Percentiles rank a stretch among this genome's conserved stretches.
These are phyloP conservation scores for Monilinia fructigena DNA, from an alignment of 2,329 filamentous ascomycete genomes.

Conservation along the genomic window DNA sequence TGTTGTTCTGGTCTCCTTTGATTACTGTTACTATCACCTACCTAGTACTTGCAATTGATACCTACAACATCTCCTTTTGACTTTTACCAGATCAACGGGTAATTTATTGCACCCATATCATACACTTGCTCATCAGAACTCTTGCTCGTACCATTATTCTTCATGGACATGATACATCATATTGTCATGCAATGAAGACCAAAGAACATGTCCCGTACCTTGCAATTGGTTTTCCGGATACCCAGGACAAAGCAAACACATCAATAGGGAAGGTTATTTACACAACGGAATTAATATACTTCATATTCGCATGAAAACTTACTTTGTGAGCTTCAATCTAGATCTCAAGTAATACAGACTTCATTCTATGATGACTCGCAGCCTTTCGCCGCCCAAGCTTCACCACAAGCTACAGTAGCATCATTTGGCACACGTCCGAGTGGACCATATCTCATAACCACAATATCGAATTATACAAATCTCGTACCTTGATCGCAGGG, in stretches of 20 bases:
- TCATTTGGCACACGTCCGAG: conserved; percentile 23
- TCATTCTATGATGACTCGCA: not conserved
- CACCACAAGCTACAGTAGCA: conserved; percentile 2
- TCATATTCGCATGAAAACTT: not conserved
- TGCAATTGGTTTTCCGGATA: not conserved
- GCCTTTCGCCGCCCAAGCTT: not conserved
- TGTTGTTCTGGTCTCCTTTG: not conserved
- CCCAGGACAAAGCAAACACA: not conserved
- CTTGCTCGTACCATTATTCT: not conserved
- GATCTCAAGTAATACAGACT: not conserved
- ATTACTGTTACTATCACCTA: not conserved
- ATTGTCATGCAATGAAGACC: too few relatives aligned
- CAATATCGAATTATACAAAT: conserved; percentile 29
- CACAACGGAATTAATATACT: not conserved
- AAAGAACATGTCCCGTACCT: not conserved
- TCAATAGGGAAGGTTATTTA: not conserved
- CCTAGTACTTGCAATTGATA: not conserved
- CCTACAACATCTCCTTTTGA: not conserved
- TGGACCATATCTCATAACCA: conserved; percentile 16
- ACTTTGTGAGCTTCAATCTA: not conserved
- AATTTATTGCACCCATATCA: not conserved
- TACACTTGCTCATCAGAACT: not conserved
- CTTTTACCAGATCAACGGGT: too few relatives aligned
- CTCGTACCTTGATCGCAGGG: conserved; percentile 28
- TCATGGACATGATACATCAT: not conserved